phyloP scores from a whole-genome alignment of 345 rosid genomes.

The Carallia pectinifolia region DNA sequence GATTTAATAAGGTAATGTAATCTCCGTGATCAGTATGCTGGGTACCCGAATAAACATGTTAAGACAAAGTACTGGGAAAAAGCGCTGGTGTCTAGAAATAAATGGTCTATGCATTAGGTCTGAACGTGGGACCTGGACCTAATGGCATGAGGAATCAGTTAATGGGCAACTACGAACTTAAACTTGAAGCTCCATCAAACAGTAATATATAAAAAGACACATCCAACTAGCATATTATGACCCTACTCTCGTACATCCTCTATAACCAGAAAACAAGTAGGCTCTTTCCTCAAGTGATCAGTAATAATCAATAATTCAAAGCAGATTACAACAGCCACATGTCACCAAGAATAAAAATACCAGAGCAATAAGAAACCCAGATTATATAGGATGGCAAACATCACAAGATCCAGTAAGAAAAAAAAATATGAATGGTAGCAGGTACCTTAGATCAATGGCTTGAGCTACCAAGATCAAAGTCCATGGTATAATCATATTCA shows the following conservation, averaged over 20 bases:
- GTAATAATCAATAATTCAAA: not conserved
- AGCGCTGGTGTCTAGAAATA: no score
- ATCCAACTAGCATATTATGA: not conserved
- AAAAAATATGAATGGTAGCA: not conserved
- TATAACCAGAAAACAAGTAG: not conserved
- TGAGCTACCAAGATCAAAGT: slow-evolving; percentile 91
- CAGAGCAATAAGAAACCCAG: not conserved
- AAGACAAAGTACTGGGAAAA: no score
- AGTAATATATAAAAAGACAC: not conserved
- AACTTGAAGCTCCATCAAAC: not conserved
- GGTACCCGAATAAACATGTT: no score
- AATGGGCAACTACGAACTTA: not conserved
- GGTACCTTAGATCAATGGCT: slow-evolving; percentile 46
- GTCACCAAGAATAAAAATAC: not conserved
- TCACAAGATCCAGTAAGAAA: not conserved
- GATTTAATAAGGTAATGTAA: not conserved
- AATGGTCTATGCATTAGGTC: no score
- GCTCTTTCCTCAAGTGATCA: not conserved
- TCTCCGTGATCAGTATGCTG: no score
- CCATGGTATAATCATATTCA: slow-evolving; percentile 93
- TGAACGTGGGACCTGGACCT: no score
- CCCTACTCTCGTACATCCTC: not conserved
- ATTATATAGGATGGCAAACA: not conserved
- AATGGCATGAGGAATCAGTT: no score
- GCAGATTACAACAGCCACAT: not conserved